These are phyloP conservation scores for Yamadazyma insecticola DNA, from an alignment of 805 yeast species.

Conservation along the genomic window DNA sequence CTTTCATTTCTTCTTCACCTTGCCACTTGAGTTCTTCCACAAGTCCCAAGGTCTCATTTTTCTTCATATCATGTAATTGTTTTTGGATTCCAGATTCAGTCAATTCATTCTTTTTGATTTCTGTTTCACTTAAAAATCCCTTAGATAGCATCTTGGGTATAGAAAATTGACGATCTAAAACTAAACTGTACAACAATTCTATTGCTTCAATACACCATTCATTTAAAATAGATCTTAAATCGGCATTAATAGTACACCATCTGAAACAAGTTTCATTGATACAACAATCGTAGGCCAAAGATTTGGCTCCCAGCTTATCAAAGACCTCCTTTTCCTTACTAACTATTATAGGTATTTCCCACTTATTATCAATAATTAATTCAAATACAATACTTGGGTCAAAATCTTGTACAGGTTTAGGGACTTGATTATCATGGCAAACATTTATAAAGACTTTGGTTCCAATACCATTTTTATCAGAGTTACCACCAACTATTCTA, in stretches of 20 bases:
- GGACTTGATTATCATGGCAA: slow-evolving; percentile 63
- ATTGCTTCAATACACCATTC: slow-evolving; percentile 85
- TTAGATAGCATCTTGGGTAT: slow-evolving; percentile 71
- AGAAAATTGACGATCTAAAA: slow-evolving; percentile 58
- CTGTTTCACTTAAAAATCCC: slow-evolving; percentile 52
- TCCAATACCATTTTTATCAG: slow-evolving; percentile 18
- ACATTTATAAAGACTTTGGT: slow-evolving; percentile 77
- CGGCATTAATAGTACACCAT: slow-evolving; percentile 56
- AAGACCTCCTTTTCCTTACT: slow-evolving; percentile 49
- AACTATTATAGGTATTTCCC: slow-evolving; percentile 83
- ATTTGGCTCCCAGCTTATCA: slow-evolving; percentile 67
- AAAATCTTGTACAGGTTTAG: slow-evolving; percentile 52
- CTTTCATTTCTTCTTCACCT: slow-evolving; percentile 21
- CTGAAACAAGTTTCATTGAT: slow-evolving; percentile 58
- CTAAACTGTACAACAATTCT: slow-evolving; percentile 47
- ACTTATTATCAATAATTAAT: slow-evolving; percentile 60
- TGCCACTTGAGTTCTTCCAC: slow-evolving; percentile 31
- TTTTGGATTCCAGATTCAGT: slow-evolving; percentile 30
- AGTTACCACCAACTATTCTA: slow-evolving; percentile 34
- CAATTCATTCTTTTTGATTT: slow-evolving; percentile 42
- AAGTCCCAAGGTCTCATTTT: slow-evolving; percentile 40
- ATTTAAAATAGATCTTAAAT: slow-evolving; percentile 59
- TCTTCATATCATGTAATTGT: slow-evolving; percentile 28
- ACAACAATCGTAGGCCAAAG: slow-evolving; percentile 76
- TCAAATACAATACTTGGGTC: slow-evolving; percentile 57